These are phyloP conservation scores for Fraxinus baroniana DNA, from an alignment of 305 asterid species.

Conservation along the genomic window DNA sequence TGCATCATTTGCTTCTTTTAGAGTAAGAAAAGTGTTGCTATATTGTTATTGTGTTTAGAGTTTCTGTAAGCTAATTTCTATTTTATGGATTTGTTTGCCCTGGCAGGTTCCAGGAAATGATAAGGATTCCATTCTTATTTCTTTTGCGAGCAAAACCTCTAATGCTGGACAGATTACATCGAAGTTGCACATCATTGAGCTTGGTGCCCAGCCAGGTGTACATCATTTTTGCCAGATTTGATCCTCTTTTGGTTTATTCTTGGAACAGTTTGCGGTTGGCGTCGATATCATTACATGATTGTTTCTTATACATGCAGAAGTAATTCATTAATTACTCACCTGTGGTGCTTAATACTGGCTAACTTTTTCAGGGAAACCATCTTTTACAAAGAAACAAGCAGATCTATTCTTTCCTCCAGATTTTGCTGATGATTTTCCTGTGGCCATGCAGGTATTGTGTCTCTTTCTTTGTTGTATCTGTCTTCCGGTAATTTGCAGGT, in stretches of 20 bases:
- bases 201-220: constrained; percentile 97
- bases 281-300: neutral
- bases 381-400: constrained; percentile 82
- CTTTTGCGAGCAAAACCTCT: constrained; percentile 78
- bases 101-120: constrained; percentile 86
- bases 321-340: constrained; percentile 1
- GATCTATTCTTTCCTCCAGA: constrained; percentile 92
- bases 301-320: neutral
- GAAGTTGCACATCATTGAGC: constrained; percentile 94
- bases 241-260: constrained; percentile 1
- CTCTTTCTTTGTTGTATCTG: neutral
- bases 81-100: constrained; percentile 1
- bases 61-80: constrained; percentile 18
- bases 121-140: constrained; percentile 83
- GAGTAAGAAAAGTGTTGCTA: constrained; percentile 43
- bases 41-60: neutral
- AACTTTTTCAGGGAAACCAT: constrained; percentile 60
- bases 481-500: neutral
- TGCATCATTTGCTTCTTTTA: constrained; percentile 88
- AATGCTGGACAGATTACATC: constrained; percentile 85
- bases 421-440: constrained; percentile 68
- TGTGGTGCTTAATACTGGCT: constrained; percentile 10
- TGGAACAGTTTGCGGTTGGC: neutral
- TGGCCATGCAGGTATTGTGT: constrained; percentile 40
- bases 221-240: neutral